These are phyloP conservation scores for Cyberlindnera euphorbiiphila DNA, from an alignment of 805 yeast genomes.

Conservation along the genomic window DNA sequence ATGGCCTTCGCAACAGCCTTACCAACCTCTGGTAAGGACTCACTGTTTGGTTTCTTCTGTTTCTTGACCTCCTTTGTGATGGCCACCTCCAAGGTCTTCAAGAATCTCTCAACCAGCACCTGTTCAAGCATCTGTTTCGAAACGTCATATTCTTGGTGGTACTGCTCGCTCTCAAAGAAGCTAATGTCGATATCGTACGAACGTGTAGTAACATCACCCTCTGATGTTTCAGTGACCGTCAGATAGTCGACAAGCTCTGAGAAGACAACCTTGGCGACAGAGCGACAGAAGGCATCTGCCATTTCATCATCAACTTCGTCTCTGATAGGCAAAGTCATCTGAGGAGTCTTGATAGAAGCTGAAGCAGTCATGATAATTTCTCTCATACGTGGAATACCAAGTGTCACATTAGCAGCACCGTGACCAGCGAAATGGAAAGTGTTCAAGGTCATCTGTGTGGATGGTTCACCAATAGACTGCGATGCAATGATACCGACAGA, in stretches of 20 bases:
- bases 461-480: constrained; percentile 98
- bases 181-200: constrained; percentile 70
- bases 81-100: constrained; percentile 64
- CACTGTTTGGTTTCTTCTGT: constrained; percentile 54
- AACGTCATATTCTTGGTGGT: constrained; percentile 85
- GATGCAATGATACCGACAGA: constrained; percentile 98
- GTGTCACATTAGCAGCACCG: constrained; percentile 99
- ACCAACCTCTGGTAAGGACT: constrained; percentile 60
- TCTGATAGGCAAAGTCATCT: constrained; percentile 88
- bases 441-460: constrained; percentile 97
- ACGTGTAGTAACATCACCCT: constrained; percentile 50
- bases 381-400: constrained; percentile 99
- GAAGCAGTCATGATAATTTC: constrained; percentile 99
- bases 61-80: constrained; percentile 79
- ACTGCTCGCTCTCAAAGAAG: constrained; percentile 74
- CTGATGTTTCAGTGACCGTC: constrained; percentile 84
- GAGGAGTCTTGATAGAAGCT: constrained; percentile 94
- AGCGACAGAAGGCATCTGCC: constrained; percentile 91
- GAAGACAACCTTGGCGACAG: constrained; percentile 76
- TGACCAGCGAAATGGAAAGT: constrained; percentile 99
- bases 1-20: constrained; percentile 62
- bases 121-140: constrained; percentile 72
- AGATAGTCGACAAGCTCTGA: constrained; percentile 88
- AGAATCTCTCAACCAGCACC: constrained; percentile 61
- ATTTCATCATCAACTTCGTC: constrained; percentile 76